Base-by-base conservation (phyloP, 768 basidiomycete genomes). In the Trametes cubensis region DNA sequence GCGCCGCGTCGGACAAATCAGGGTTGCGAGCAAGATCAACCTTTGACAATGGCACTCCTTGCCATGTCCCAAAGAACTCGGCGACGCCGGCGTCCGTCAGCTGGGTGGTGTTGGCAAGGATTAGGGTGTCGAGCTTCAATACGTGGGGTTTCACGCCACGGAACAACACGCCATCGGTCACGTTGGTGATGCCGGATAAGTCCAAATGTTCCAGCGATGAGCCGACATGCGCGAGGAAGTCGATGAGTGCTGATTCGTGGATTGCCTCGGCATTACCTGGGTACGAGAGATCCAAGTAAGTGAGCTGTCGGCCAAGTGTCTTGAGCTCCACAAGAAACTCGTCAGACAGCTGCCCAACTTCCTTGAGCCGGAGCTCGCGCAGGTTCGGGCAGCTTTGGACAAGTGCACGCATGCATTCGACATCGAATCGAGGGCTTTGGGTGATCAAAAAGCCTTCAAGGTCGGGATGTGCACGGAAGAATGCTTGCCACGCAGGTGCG, bases 351-450 rank as follows among this genome's bases (percentile, higher is more conserved):
- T 83, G 76, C 7, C 89, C 93, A 34, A 98, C 74, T 70, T 95
- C 92, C 62, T 85, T 84, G 41, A 99, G 77, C 3, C 91, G 83
- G 1, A 99, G 82, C 50, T 87, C 85, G n/a, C 74, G 80, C 18
- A 98, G 76, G 51, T 82, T 80, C 23, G 82, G 76, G 55, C 81
- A 84, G 56, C 76, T 65, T 34, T 76, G 55, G 26, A 87, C 81
- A 23, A 97, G 82, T 0, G 81, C 71, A 14, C 78, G 70, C 58
- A 90, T 74, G 69, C 90, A 92, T 13, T 81, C 79, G 4, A 87
- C 70, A 71, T 94, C 86, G 73, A 98, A 95, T 5, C 94, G 85
- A 8, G 94, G 93, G 60, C 89, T 91, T 69, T 95, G 93, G 10
- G 81, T 88, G 68, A 99, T 85, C 42, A 89, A 79, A 75, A 98